Evolutionary conservation across 2,329 filamentous ascomycete species (phyloP).

Genomic region (Cercospora zeina): DNA sequence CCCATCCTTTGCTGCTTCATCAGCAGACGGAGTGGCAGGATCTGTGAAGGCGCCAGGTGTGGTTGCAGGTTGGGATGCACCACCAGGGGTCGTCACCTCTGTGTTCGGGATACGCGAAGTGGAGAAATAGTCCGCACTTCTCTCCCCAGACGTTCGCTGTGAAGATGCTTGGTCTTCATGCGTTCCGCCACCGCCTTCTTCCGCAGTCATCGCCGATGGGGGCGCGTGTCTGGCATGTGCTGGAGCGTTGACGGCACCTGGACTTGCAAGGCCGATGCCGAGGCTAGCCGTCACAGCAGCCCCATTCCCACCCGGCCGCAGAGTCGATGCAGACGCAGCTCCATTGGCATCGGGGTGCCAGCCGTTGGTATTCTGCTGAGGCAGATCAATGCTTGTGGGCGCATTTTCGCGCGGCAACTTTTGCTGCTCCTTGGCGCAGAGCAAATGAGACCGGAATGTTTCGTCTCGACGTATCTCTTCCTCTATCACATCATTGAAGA

Average conservation of each 20-base stretch:
- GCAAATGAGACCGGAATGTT: conserved; percentile 66
- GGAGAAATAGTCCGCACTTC: conserved; percentile 74
- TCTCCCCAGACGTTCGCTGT: conserved; percentile 61
- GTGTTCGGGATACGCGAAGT: conserved; percentile 55
- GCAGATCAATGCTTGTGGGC: conserved; percentile 62
- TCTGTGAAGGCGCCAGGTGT: conserved; percentile 39
- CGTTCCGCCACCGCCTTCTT: conserved; percentile 43
- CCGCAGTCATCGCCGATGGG: conserved; percentile 42
- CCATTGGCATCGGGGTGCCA: conserved; percentile 46
- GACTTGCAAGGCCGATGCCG: conserved; percentile 64
- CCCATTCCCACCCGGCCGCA: conserved; percentile 66
- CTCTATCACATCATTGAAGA: conserved; percentile 85
- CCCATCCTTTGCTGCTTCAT: conserved; percentile 58
- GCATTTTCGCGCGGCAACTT: conserved; percentile 58
- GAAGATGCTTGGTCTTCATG: conserved; percentile 59
- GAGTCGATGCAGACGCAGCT: conserved; percentile 51
- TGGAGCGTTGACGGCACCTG: conserved; percentile 39
- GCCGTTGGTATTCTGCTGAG: conserved; percentile 44
- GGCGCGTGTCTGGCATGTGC: conserved; percentile 40
- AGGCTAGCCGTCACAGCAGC: conserved; percentile 71
- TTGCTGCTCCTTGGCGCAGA: conserved; percentile 61
- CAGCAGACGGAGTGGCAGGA: conserved; percentile 47
- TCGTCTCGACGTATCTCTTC: conserved; percentile 86
- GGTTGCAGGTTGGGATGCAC: conserved; percentile 31
- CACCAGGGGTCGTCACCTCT: conserved; percentile 35